phyloP scores from a whole-genome alignment of 176 grass and related monocot genomes.

The Alloteropsis semialata region DNA sequence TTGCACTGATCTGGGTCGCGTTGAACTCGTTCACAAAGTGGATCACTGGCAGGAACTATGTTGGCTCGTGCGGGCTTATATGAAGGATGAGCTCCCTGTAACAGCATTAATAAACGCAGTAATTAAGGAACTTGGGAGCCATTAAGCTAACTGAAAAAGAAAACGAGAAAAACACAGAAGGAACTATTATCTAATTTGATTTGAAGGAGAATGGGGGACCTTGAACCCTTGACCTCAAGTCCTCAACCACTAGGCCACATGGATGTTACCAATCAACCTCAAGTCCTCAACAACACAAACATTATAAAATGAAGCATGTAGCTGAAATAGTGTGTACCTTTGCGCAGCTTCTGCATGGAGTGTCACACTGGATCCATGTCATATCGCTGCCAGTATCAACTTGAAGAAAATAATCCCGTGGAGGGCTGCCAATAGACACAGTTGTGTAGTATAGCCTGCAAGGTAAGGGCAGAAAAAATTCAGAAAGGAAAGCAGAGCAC shows the following conservation, averaged over 20 bases:
- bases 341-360: constrained; percentile 73
- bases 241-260: neutral
- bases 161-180: neutral
- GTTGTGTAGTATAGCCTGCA: constrained; percentile 89
- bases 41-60: constrained; percentile 46
- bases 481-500: neutral
- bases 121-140: neutral
- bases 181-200: neutral
- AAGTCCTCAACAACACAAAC: neutral
- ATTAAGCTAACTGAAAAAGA: too few species aligned
- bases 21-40: constrained; percentile 56
- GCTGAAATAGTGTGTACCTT: constrained; percentile 42
- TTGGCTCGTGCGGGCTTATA: constrained; percentile 55
- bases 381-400: constrained; percentile 80
- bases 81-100: constrained; percentile 77
- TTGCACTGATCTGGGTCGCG: constrained; percentile 70
- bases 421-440: constrained; percentile 69
- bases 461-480: constrained; percentile 21
- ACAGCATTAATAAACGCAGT: constrained; percentile 5
- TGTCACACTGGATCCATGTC: constrained; percentile 89
- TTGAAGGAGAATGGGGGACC: neutral
- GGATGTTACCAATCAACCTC: neutral
- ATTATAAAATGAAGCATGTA: neutral
- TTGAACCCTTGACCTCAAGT: neutral
- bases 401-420: constrained; percentile 76